Base-by-base conservation (phyloP, 2,329 filamentous ascomycete species). In the Fusarium chlamydosporum region DNA sequence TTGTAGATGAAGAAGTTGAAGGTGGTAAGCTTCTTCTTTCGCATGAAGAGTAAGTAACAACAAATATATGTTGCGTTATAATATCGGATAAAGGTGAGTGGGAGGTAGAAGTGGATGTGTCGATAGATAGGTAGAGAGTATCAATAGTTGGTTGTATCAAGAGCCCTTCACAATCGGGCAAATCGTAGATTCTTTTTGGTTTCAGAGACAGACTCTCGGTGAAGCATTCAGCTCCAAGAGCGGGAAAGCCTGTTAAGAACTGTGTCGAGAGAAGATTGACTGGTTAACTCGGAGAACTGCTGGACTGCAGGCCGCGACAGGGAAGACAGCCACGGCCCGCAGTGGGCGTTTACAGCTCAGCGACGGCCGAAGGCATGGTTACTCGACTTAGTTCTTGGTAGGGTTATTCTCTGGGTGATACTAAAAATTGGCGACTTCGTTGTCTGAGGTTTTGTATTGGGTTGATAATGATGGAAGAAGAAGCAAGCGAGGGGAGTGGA, bases 321-420 rank as follows among this genome's bases (percentile, higher is more conserved):
- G 77, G 79, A 76, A 76, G 74, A 55, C 60, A 78, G 78, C 78
- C 81, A 81, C 77, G 82, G 85, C 88, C 89, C 90, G 90, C 89
- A 94, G 91, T 90, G 89, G 89, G 87, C 83, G 88, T 93, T 94
- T 94, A 96, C 91, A 95, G 92, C 91, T 91, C 91, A 92, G 89
- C 90, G 90, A 91, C 84, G 86, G 90, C 89, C 89, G 85, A 88
- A 88, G 88, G 88, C 87, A 89, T 90, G 79, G 72, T 82, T 76
- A 70, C 84, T 91, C 89, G 90, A 92, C 89, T 85, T 90, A 91
- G 89, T 88, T 87, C 59, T 84, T 77, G 72, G 68, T 77, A 73
- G 76, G 71, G 77, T 70, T 72, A 72, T 77, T 73, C 79, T 76
- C 75, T 79, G 72, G 48, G 72, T 74, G 60, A 52, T 69, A 52